Evolutionary conservation across 768 basidiomycete species (phyloP).

Genomic region (Panaeolus cyanescens): DNA sequence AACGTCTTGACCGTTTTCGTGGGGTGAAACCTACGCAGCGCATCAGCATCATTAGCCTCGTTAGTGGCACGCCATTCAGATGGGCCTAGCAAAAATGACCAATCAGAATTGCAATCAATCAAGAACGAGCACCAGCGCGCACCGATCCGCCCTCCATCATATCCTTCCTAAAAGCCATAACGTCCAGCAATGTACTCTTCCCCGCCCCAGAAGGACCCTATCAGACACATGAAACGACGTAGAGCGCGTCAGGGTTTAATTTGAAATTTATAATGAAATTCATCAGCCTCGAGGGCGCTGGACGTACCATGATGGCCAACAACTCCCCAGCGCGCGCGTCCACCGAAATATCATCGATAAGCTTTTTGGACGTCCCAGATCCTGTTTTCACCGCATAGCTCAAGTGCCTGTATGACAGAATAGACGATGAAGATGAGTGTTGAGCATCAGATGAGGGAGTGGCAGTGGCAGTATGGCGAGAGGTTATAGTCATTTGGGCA

Average conservation of each 20-base stretch:
- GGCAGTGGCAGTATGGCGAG: neutral
- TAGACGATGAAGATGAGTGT: slow-evolving; percentile 13
- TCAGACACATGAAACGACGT: too few species aligned
- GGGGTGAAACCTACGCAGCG: too few species aligned
- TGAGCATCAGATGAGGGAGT: neutral
- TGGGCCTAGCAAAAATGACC: too few species aligned
- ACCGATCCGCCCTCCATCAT: slow-evolving; percentile 31
- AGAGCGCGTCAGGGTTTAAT: too few species aligned
- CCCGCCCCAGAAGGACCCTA: slow-evolving; percentile 49
- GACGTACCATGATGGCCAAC: slow-evolving; percentile 44
- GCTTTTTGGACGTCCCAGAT: slow-evolving; percentile 25
- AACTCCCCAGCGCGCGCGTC: slow-evolving; percentile 40
- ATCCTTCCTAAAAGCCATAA: slow-evolving; percentile 43
- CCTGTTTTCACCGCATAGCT: slow-evolving; percentile 29
- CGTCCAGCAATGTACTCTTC: slow-evolving; percentile 46
- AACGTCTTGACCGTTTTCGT: too few species aligned
- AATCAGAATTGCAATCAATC: too few species aligned
- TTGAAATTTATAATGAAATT: too few species aligned
- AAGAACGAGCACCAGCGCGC: too few species aligned
- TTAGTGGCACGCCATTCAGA: too few species aligned
- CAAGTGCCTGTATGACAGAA: slow-evolving; percentile 34
- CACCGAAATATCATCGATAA: slow-evolving; percentile 43
- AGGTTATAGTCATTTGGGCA: neutral
- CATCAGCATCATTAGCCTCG: too few species aligned
- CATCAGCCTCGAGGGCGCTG: too few species aligned